phyloP scores from a whole-genome alignment of 129 eudicot genomes.

The Helianthus annuus region DNA sequence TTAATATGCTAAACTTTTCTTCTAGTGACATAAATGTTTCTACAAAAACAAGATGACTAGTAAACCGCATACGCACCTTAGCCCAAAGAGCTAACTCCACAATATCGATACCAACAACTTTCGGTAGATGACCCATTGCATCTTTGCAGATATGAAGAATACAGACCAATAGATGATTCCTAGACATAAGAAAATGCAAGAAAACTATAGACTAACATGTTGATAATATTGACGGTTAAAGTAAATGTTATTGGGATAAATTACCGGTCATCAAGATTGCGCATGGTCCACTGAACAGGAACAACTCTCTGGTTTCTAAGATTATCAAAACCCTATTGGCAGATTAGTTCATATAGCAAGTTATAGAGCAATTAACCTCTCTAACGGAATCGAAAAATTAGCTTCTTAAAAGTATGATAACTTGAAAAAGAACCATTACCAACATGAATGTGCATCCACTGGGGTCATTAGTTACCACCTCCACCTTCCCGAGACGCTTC shows the following conservation, averaged over 20 bases:
- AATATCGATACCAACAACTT: slow-evolving; percentile 89
- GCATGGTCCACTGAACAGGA: slow-evolving; percentile 98
- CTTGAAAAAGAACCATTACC: slow-evolving; percentile 45
- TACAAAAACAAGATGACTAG: slow-evolving; percentile 8
- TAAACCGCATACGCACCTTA: slow-evolving; percentile 43
- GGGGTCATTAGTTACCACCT: slow-evolving; percentile 70
- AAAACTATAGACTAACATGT: slow-evolving; percentile 7
- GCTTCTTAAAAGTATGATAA: slow-evolving; percentile 8
- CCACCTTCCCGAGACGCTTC: slow-evolving; percentile 87
- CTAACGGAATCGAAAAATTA: not conserved
- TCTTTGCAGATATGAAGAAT: slow-evolving; percentile 79
- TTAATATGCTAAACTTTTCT: not conserved
- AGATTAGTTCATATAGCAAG: slow-evolving; percentile 27
- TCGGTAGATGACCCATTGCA: slow-evolving; percentile 70
- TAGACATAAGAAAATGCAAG: slow-evolving; percentile 30
- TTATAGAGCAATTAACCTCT: slow-evolving; percentile 20
- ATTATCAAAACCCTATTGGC: slow-evolving; percentile 82
- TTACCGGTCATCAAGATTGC: slow-evolving; percentile 89
- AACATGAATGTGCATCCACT: slow-evolving; percentile 94
- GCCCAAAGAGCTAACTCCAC: slow-evolving; percentile 99
- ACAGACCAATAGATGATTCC: slow-evolving; percentile 80
- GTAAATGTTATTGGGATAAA: slow-evolving; percentile 10
- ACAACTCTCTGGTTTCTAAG: slow-evolving; percentile 80
- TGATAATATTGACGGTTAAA: slow-evolving; percentile 2
- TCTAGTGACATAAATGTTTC: slow-evolving; percentile 4